A percentile compares a stretch with the other conserved stretches of the same genome.
Conservation (phyloP, 2,329 filamentous ascomycete species). For the Fusarium annulatum region DNA sequence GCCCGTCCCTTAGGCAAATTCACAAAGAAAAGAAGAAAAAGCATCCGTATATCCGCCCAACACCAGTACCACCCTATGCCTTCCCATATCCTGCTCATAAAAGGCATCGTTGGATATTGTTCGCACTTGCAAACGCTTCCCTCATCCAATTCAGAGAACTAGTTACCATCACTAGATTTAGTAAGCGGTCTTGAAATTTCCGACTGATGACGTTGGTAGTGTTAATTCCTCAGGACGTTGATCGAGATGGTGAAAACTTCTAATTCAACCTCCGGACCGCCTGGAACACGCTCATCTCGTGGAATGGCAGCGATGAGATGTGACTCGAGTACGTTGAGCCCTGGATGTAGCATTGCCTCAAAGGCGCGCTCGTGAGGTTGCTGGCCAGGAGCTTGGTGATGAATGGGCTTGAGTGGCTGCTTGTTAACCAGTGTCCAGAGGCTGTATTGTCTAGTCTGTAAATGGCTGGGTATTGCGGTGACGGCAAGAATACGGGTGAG, state of each 20-base stretch:
- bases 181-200: neutral
- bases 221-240: constrained; percentile 69
- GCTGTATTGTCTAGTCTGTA: constrained; percentile 77
- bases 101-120: constrained; percentile 2
- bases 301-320: constrained; percentile 79
- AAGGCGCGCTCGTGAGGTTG: constrained; percentile 74
- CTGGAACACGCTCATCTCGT: constrained; percentile 65
- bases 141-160: neutral
- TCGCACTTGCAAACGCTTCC: neutral
- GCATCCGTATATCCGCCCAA: constrained; percentile 14
- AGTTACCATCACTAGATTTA: neutral
- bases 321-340: constrained; percentile 82
- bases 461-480: constrained; percentile 70
- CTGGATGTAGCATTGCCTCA: constrained; percentile 76
- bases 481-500: constrained; percentile 79
- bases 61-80: constrained; percentile 15
- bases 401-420: constrained; percentile 64
- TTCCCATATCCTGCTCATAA: constrained; percentile 17
- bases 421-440: constrained; percentile 79
- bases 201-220: neutral
- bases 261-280: constrained; percentile 75
- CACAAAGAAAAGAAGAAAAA: constrained; percentile 4
- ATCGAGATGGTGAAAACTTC: constrained; percentile 83
- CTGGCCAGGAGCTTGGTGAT: constrained; percentile 64
- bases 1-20: neutral